phyloP scores from a whole-genome alignment of 345 rosid genomes.

The Carallia brachiata region DNA sequence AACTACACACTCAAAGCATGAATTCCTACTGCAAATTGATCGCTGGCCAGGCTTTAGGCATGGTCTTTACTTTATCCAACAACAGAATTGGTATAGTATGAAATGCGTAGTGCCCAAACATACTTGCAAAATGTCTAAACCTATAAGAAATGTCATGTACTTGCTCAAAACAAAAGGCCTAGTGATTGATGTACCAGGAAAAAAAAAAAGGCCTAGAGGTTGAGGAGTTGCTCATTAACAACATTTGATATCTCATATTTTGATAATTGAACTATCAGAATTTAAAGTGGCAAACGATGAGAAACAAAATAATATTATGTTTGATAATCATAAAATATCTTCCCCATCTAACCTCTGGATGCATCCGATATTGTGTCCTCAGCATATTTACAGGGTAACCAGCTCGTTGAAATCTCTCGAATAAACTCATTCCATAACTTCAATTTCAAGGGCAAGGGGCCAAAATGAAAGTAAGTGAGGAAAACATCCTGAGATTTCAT shows the following conservation, averaged over 20 bases:
- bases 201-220: too few species aligned
- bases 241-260: background rate
- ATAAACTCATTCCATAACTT: conserved; percentile 91
- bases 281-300: background rate
- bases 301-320: background rate
- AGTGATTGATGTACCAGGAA: too few species aligned
- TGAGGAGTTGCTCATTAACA: background rate
- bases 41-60: background rate
- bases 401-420: conserved; percentile 92
- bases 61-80: background rate
- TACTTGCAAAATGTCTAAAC: too few species aligned
- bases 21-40: background rate
- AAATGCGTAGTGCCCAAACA: background rate
- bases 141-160: too few species aligned
- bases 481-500: background rate
- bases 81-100: background rate
- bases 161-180: too few species aligned
- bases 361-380: conserved; percentile 94
- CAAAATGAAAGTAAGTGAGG: conserved; percentile 6
- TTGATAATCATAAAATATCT: background rate
- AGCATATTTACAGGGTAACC: conserved; percentile 95
- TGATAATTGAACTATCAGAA: background rate
- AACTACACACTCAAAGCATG: background rate
- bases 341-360: conserved; percentile 69
- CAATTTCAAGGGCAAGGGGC: conserved; percentile 14